Evolutionary conservation across 257 asterid genomes (phyloP), one percentile per base, ranked within the genome.

Genomic region (Prunella vulgaris): DNA sequence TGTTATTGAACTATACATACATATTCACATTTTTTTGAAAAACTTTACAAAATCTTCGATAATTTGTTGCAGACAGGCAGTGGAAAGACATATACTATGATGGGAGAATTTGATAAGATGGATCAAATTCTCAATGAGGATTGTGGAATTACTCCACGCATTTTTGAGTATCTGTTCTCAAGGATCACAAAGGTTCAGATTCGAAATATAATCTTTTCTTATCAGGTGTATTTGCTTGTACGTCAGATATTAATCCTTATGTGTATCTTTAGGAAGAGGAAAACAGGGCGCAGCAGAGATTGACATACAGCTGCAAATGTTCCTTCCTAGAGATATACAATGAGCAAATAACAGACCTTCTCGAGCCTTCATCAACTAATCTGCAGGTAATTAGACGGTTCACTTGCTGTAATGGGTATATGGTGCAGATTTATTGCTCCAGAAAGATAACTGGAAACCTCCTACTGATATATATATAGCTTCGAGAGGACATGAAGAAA

Each of bases 341-440:
- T 52, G 97, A 91, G 80, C 97, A 91, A 24, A 88, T 91, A 79
- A 87, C 95, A 1, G 97, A 91, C 77, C 97, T 91, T 76, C 95
- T 91, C 10, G 97, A 91, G 74, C 95, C 95, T 79, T 85, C 96
- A 52, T 84, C 91, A 10, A 87, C 82, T 72, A 91, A 91, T 82
- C 77, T 91, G 53, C 95, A 82, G 84, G 97, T 91, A 74, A 65
- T n/a, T 63, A 32, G 7, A 37, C 33, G 70, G 61, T 75, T 35
- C 63, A 10, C 69, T 71, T 44, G 64, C 37, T 68, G 35, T 52
- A 66, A 44, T 44, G 56, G 60, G 20, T n/a, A 24, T 59, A 20
- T 1, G 9, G 25, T 8, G 60, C 10, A 37, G 8, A 25, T 56
- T 49, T 17, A 18, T 17, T 35, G 17, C 24, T 49, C 51, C 42